Base-by-base conservation (phyloP, 805 yeast genomes). In the Candida sakaeoensis region DNA sequence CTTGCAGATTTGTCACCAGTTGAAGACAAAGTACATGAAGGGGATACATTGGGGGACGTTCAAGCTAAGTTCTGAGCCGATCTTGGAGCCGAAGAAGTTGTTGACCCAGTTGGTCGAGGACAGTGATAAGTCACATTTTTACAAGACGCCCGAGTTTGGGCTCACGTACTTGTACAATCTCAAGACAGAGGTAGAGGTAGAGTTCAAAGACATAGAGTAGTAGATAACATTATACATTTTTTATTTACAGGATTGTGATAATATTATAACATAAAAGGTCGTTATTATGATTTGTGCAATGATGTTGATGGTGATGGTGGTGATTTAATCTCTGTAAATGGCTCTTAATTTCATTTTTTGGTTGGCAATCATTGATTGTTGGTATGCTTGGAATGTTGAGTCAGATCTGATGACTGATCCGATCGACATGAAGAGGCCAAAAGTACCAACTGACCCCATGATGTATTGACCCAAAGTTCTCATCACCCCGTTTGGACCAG, bases 31-130 rank as follows among this genome's bases (percentile, higher is more conserved):
- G 41, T 75, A 73, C 45, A 76, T 86, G 61, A 75, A 84, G 37
- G 98, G 98, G 1, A 88, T 91, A 23, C 98, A 91, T 60, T 91
- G 96, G 95, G 98, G 98, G 0, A 91, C 98, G 0, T 91, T 89
- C 61, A 80, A 88, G 18, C 63, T 91, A 49, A 85, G 95, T 57
- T 84, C 89, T 33, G 98, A 91, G 59, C 84, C 86, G 41, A 87
- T 83, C 48, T 57, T 86, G 26, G 98, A 90, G 57, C 97, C 97
- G 1, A 83, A 85, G 44, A 63, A 70, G 40, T 61, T 70, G 52
- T 60, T 90, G 29, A 74, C 72, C 33, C 58, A 65, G 33, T 57
- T 78, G 37, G 82, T 90, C 0, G 56, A 51, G 39, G 57, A 49
- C n/a, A 50, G 50, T 13, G 63, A 59, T 26, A 65, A 60, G 39